These are phyloP conservation scores for Kwoniella mangroviensis DNA, from an alignment of 768 basidiomycete genomes.

Conservation along the genomic window DNA sequence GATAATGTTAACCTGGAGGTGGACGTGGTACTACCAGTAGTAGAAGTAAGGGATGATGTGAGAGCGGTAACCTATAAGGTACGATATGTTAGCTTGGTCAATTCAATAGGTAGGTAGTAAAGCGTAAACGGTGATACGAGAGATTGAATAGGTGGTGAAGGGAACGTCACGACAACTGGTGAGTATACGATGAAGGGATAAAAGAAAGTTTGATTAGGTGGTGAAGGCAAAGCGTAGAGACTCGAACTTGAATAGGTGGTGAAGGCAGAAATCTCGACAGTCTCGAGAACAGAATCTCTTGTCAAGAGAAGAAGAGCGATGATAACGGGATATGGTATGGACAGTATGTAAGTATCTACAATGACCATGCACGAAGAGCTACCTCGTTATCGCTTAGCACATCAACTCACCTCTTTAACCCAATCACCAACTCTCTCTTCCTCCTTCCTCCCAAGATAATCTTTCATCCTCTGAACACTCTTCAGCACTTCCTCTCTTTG, in stretches of 20 bases:
- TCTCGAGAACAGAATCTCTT: neutral
- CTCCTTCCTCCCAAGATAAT: constrained; percentile 37
- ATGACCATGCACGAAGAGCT: neutral
- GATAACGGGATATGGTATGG: neutral
- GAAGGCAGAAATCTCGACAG: neutral
- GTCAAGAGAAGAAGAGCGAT: neutral
- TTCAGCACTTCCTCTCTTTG: constrained; percentile 21
- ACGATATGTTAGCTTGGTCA: neutral
- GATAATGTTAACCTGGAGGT: constrained; percentile 11
- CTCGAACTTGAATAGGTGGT: neutral
- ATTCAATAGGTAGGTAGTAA: neutral
- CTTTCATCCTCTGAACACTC: constrained; percentile 33
- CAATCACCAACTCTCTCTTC: constrained; percentile 43
- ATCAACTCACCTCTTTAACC: constrained; percentile 43
- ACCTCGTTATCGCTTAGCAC: too few relatives aligned
- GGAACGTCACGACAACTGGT: neutral
- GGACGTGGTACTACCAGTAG: neutral
- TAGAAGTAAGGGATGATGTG: neutral
- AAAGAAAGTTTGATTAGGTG: neutral
- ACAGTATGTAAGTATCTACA: neutral
- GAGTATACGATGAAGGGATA: neutral
- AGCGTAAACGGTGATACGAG: neutral
- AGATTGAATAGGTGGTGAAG: constrained; percentile 14
- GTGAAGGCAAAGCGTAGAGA: neutral
- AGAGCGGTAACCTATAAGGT: constrained; percentile 12